Percentiles rank a stretch among this genome's conserved stretches.
These are phyloP conservation scores for Pulveroboletus sp. DNA, from an alignment of 768 basidiomycete species.

Conservation along the genomic window DNA sequence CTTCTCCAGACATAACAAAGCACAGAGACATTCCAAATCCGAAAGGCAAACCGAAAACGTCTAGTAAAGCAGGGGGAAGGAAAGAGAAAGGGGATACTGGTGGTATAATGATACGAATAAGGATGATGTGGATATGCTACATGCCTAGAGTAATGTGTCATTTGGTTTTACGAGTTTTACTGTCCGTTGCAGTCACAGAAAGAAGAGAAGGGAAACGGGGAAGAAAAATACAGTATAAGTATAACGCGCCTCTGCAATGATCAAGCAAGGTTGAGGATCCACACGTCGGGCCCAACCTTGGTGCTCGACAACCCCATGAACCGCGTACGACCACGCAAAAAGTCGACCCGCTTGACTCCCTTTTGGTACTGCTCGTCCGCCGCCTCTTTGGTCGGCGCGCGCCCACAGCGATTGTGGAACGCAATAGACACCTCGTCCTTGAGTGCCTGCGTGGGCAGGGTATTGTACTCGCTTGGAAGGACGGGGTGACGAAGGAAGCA, in stretches of 20 bases:
- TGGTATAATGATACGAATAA: conserved; percentile 27
- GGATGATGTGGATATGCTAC: conserved; percentile 20
- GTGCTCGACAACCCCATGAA: conserved; percentile 48
- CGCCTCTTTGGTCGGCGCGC: conserved; percentile 27
- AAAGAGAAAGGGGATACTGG: background rate
- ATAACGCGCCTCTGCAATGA: conserved; percentile 7
- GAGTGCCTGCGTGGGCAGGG: conserved; percentile 31
- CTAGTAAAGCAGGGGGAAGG: background rate
- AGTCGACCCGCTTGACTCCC: conserved; percentile 56
- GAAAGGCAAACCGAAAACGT: background rate
- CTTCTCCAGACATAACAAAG: background rate
- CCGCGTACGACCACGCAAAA: conserved; percentile 39
- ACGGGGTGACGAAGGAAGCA: conserved; percentile 40
- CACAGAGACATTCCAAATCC: background rate
- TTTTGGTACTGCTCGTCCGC: conserved; percentile 41
- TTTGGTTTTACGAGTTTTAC: conserved; percentile 17
- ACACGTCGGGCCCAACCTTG: conserved; percentile 34
- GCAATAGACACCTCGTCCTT: conserved; percentile 39
- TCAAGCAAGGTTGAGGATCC: conserved; percentile 33
- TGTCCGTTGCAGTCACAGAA: conserved; percentile 7
- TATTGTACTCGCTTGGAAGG: conserved; percentile 38
- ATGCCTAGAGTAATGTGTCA: conserved; percentile 12
- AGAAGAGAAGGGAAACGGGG: background rate
- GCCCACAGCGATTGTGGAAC: conserved; percentile 40
- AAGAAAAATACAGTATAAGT: conserved; percentile 27